Conservation (phyloP, 1,284 basidiomycete genomes). For the Marasmius oreades region DNA sequence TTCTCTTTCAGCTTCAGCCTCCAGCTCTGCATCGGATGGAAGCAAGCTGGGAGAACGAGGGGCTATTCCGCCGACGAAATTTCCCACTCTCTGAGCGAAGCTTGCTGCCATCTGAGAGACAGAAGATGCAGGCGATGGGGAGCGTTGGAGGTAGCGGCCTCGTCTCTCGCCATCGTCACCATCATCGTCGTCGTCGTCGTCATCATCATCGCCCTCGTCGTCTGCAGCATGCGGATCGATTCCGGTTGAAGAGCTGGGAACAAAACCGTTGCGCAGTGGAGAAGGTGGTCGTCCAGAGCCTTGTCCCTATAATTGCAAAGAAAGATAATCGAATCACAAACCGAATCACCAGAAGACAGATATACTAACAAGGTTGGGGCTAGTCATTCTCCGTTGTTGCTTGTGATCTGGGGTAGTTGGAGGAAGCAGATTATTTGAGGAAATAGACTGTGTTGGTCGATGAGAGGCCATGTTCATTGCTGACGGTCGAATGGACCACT, state of each 20-base stretch:
- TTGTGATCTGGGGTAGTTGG: neutral
- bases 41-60: conserved; percentile 35
- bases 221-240: conserved; percentile 43
- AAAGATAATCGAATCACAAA: neutral
- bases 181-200: conserved; percentile 42
- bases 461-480: neutral
- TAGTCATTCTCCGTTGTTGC: neutral
- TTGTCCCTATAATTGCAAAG: neutral
- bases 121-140: conserved; percentile 56
- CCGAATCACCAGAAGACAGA: neutral
- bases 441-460: neutral
- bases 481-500: neutral
- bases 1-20: conserved; percentile 72
- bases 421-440: neutral
- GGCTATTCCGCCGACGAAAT: conserved; percentile 51
- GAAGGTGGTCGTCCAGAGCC: conserved; percentile 52
- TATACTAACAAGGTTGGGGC: neutral
- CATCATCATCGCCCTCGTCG: conserved; percentile 42
- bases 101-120: conserved; percentile 67
- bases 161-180: conserved; percentile 34
- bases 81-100: conserved; percentile 66
- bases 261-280: conserved; percentile 60
- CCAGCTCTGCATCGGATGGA: conserved; percentile 70
- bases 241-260: conserved; percentile 53
- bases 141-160: conserved; percentile 33